Percentiles rank a stretch among this genome's conserved stretches.
Conservation (phyloP, 1,284 basidiomycete genomes). For the Marasmius tenuissimus region DNA sequence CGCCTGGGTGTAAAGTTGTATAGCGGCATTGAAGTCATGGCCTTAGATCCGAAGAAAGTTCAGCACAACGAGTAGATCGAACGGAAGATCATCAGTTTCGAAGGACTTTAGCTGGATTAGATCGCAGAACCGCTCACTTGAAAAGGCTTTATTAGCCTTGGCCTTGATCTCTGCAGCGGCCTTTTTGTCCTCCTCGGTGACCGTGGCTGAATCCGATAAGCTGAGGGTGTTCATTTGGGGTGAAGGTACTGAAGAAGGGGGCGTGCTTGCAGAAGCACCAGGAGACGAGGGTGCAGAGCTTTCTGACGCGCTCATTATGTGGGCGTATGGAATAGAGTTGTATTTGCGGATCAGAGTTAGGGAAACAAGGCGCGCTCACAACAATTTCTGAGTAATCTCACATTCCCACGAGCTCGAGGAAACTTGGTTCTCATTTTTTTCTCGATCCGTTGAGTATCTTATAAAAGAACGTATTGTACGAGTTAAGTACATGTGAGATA, state of each 20-base stretch:
- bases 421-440: no score
- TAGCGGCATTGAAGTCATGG: conserved; percentile 56
- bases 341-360: not conserved
- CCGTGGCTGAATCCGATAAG: conserved; percentile 39
- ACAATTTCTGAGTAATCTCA: not conserved
- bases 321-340: not conserved
- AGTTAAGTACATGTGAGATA: no score
- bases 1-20: conserved; percentile 74
- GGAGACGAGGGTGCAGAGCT: conserved; percentile 32
- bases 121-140: conserved; percentile 43
- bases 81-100: not conserved
- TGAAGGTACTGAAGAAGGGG: conserved; percentile 54
- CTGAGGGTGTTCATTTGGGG: conserved; percentile 52
- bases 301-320: conserved; percentile 46
- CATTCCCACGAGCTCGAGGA: no score
- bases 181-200: conserved; percentile 70
- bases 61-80: not conserved
- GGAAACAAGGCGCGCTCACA: not conserved
- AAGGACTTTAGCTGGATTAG: not conserved
- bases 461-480: no score
- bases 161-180: conserved; percentile 74
- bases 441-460: no score
- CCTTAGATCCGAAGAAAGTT: not conserved
- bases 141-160: conserved; percentile 86
- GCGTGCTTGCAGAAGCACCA: conserved; percentile 44